These are phyloP conservation scores for Mycena venus DNA, from an alignment of 768 basidiomycete genomes.

Conservation along the genomic window DNA sequence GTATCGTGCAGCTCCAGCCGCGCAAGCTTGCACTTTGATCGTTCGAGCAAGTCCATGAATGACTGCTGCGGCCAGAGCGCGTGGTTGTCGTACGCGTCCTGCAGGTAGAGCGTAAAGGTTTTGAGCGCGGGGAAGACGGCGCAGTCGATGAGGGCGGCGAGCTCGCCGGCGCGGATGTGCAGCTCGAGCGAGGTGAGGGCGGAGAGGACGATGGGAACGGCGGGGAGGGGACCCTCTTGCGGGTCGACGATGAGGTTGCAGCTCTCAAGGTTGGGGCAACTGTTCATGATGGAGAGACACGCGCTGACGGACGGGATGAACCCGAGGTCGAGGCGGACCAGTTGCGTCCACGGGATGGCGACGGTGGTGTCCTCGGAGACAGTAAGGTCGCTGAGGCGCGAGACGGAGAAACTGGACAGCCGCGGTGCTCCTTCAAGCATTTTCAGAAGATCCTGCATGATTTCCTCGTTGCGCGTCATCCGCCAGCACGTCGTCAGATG, in stretches of 20 bases:
- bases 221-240: constrained; percentile 38
- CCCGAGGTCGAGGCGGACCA: constrained; percentile 38
- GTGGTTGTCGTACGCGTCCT: constrained; percentile 43
- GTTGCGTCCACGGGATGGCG: constrained; percentile 49
- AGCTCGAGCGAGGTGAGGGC: constrained; percentile 44
- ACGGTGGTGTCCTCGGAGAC: constrained; percentile 39
- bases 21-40: constrained; percentile 44
- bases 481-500: constrained; percentile 43
- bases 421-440: constrained; percentile 46
- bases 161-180: constrained; percentile 44
- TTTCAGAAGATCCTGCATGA: constrained; percentile 46
- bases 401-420: constrained; percentile 46
- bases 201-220: constrained; percentile 38
- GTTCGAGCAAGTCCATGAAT: constrained; percentile 46
- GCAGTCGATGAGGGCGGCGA: constrained; percentile 45
- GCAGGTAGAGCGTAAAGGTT: constrained; percentile 43
- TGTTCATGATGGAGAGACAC: constrained; percentile 44
- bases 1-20: constrained; percentile 49
- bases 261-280: constrained; percentile 43
- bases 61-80: constrained; percentile 46
- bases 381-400: constrained; percentile 46
- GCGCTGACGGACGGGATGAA: constrained; percentile 35
- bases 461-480: constrained; percentile 40
- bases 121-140: constrained; percentile 44
- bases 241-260: constrained; percentile 47